Evolutionary conservation across 306 rosid species (phyloP).

Genomic region (Abrus precatorius): DNA sequence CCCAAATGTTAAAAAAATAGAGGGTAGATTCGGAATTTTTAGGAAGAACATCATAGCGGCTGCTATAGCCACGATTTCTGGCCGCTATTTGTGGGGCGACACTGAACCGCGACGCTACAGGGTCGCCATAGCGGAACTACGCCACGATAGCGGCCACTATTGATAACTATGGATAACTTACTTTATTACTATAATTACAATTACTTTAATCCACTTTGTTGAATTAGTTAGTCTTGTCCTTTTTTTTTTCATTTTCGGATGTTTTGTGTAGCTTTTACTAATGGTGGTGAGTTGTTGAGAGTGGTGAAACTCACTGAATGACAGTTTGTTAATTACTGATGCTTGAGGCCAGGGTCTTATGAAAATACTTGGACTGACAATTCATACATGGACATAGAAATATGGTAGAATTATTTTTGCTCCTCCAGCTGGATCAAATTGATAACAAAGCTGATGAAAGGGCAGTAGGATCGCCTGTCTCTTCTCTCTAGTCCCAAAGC

Average conservation of each 20-base stretch:
- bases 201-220: slow-evolving; percentile 26
- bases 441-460: slow-evolving; percentile 22
- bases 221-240: slow-evolving; percentile 11
- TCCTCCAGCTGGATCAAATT: slow-evolving; percentile 2
- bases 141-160: too few relatives aligned
- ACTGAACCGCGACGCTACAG: too few relatives aligned
- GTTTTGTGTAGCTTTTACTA: slow-evolving; percentile 1
- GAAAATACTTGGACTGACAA: not conserved
- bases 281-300: slow-evolving; percentile 3
- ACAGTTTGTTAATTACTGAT: not conserved
- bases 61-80: too few relatives aligned
- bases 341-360: slow-evolving; percentile 19
- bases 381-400: slow-evolving; percentile 10
- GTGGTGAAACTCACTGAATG: slow-evolving; percentile 2
- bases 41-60: too few relatives aligned
- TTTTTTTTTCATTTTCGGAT: slow-evolving; percentile 10
- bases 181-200: too few relatives aligned
- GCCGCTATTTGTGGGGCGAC: too few relatives aligned
- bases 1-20: too few relatives aligned
- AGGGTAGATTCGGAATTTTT: too few relatives aligned
- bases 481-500: not conserved
- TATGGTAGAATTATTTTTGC: slow-evolving; percentile 7
- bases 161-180: too few relatives aligned
- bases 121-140: too few relatives aligned
- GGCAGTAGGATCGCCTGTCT: not conserved